These are phyloP conservation scores for Candida bentonensis DNA, from an alignment of 805 yeast species.

Conservation along the genomic window DNA sequence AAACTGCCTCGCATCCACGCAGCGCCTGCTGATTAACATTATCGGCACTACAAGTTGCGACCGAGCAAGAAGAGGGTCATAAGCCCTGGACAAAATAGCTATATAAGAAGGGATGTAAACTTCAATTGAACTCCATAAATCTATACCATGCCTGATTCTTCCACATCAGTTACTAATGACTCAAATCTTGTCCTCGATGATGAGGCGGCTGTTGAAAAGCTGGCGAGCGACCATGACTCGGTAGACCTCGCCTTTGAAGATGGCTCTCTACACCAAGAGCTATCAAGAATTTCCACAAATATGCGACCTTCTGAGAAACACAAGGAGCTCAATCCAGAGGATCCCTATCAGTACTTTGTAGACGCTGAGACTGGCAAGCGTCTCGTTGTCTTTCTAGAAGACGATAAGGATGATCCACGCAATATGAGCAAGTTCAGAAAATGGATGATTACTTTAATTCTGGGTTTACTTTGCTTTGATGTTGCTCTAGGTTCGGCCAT, in stretches of 20 bases:
- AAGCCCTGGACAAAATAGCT: no score
- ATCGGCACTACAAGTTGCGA: no score
- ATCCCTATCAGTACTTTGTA: conserved; percentile 44
- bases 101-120: no score
- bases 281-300: neutral
- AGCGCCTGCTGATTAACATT: no score
- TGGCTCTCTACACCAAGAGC: neutral
- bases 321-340: conserved; percentile 20
- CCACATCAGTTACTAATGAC: no score
- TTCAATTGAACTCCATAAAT: no score
- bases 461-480: conserved; percentile 42
- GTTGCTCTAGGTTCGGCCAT: conserved; percentile 59
- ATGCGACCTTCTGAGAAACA: neutral
- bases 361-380: conserved; percentile 41
- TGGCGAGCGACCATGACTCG: neutral
- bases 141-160: no score
- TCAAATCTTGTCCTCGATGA: no score
- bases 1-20: no score
- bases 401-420: conserved; percentile 19
- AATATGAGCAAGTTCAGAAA: conserved; percentile 32
- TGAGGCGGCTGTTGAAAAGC: no score
- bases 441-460: conserved; percentile 40
- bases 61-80: no score
- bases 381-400: conserved; percentile 38
- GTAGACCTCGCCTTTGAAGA: neutral